phyloP scores from a whole-genome alignment of 306 rosid species.

The Dryas drummondii region DNA sequence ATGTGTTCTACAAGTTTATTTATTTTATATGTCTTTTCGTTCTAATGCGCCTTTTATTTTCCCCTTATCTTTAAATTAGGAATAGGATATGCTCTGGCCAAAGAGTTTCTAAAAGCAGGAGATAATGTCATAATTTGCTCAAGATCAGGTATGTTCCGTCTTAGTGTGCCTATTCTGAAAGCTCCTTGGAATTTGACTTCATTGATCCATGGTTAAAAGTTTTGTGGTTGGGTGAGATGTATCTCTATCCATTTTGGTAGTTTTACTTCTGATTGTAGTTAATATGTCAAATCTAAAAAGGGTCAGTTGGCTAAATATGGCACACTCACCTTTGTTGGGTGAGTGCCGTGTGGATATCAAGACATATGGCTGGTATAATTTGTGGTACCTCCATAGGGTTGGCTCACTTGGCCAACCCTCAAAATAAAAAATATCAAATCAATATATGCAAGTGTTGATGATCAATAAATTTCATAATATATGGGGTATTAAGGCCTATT shows the following conservation, averaged over 20 bases:
- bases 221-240: background rate
- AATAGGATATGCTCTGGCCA: slow-evolving; percentile 81
- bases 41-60: slow-evolving; percentile 16
- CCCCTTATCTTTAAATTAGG: slow-evolving; percentile 48
- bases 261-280: background rate
- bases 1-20: background rate
- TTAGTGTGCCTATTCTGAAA: slow-evolving; percentile 13
- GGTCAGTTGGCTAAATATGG: no score
- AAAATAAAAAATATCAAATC: no score
- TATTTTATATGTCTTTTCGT: background rate
- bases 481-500: background rate
- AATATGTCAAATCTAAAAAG: no score
- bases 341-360: no score
- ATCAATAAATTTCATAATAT: background rate
- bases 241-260: background rate
- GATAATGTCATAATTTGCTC: slow-evolving; percentile 80
- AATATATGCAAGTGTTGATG: background rate
- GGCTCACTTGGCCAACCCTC: no score
- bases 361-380: no score
- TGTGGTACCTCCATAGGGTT: no score
- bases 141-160: slow-evolving; percentile 55
- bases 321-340: no score
- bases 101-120: slow-evolving; percentile 82
- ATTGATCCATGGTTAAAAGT: slow-evolving; percentile 16
- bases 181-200: slow-evolving; percentile 14